Evolutionary conservation across 345 rosid species (phyloP).

Genomic region (Salix viminalis): DNA sequence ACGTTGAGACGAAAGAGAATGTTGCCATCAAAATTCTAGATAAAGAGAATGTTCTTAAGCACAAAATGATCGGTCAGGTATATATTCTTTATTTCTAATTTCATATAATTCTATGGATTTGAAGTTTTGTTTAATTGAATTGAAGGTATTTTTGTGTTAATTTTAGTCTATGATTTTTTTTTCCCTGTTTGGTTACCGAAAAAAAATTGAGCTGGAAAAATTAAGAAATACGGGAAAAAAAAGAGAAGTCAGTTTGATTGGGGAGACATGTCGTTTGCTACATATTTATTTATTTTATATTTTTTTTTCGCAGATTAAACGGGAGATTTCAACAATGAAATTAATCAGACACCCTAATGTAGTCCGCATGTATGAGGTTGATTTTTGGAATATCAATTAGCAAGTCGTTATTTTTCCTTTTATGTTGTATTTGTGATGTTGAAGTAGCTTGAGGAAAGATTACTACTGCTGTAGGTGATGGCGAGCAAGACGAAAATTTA

Average conservation of each 20-base stretch:
- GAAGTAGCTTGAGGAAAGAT: conserved; percentile 10
- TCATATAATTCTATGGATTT: neutral
- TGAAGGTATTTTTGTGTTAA: neutral
- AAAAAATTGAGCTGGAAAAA: neutral
- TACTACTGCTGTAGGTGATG: conserved; percentile 68
- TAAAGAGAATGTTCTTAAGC: conserved; percentile 82
- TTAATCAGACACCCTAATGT: conserved; percentile 89
- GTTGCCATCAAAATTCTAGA: conserved; percentile 94
- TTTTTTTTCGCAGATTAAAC: conserved; percentile 60
- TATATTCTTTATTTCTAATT: neutral
- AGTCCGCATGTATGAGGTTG: conserved; percentile 91
- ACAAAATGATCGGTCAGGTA: conserved; percentile 95
- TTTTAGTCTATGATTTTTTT: neutral
- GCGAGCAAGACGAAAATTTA: conserved; percentile 96
- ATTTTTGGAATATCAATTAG: neutral
- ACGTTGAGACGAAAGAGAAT: conserved; percentile 58
- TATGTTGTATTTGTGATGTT: neutral
- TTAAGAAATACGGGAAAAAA: neutral
- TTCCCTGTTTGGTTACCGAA: neutral
- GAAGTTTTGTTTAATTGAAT: neutral
- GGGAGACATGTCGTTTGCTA: neutral
- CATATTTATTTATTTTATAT: neutral
- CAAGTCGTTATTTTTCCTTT: neutral
- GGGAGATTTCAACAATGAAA: conserved; percentile 95
- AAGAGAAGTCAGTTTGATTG: neutral